These are phyloP conservation scores for Wickerhamiella siamensis DNA, from an alignment of 805 yeast species.

Conservation along the genomic window DNA sequence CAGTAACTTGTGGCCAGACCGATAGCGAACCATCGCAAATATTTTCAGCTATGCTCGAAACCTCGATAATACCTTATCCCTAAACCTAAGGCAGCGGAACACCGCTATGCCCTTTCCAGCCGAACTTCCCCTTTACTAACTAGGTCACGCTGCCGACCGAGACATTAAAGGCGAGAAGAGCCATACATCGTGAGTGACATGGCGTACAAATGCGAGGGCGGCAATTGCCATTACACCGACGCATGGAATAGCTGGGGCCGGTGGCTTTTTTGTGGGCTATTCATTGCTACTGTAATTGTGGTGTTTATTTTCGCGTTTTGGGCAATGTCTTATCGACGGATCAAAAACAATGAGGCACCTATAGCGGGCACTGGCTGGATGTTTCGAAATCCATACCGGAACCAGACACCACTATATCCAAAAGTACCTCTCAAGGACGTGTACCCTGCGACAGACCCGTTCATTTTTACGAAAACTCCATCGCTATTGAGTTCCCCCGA, in stretches of 20 bases:
- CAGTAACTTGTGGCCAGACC: too few species aligned
- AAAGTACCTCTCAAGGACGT: not conserved
- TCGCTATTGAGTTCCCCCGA: not conserved
- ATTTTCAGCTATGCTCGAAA: too few species aligned
- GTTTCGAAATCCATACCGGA: conserved; percentile 15
- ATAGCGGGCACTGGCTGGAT: conserved; percentile 17
- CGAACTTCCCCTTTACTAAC: too few species aligned
- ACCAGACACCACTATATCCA: conserved; percentile 1
- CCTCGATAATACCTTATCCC: too few species aligned
- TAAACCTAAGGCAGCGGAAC: too few species aligned
- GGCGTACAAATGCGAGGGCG: conserved; percentile 8
- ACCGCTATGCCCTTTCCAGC: too few species aligned
- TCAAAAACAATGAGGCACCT: conserved; percentile 12
- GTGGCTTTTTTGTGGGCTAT: conserved; percentile 23
- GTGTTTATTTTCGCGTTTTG: conserved; percentile 17
- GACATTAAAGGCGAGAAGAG: too few species aligned
- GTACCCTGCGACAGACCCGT: not conserved
- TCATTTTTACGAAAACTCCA: not conserved
- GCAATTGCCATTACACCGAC: conserved; percentile 11
- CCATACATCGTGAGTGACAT: too few species aligned
- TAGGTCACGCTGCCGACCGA: too few species aligned
- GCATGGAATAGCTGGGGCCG: conserved; percentile 26
- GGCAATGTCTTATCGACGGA: conserved; percentile 12
- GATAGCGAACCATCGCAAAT: too few species aligned
- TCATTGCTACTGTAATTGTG: conserved; percentile 16